Base-by-base conservation (phyloP, 331 rosid species). In the Spiraea crenata region DNA sequence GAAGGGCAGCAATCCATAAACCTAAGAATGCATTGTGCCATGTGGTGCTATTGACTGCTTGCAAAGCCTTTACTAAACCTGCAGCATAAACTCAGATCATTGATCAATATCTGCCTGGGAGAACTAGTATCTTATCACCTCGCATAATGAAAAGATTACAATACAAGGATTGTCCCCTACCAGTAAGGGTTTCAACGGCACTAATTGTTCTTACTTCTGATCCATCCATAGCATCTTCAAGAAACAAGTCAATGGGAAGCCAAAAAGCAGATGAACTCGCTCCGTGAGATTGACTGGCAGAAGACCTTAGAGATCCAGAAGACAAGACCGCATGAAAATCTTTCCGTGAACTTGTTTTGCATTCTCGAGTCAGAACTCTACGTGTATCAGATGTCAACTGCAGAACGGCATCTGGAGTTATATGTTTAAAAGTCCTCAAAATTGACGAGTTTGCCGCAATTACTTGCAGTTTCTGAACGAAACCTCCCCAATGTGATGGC, bases 191-290 rank as follows among this genome's bases (percentile, higher is more conserved):
- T 57, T 89, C 89, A 40, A 95, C 86, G 58, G 96, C 91, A 86
- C 97, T 88, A 70, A 71, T 71, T 71, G 82, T 86, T 45, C 83
- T 73, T 25, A 77, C 91, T 70, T 87, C 86, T 75, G 89, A 79
- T 44, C 93, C 93, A 81, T 89, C 91, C 96, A 91, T 83, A 51
- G 95, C 87, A 85, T 95, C 96, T 81, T 95, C 99, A 55, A 95
- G 91, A 59, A 87, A 83, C 78, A 95, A 73, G 85, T 95, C 99
- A 68, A 95, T 84, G 42, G 99, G 99, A 86, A 95, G 87, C 99
- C 99, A 95, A 55, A 91, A 80, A 14, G 85, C 80, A 57, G 96
- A 86, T 78, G 83, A 81, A 77, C 74, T 84, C 74, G 80, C 84
- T 52, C 89, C 87, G 10, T 78, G 86, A 73, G 89, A 82, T 69